phyloP scores from a whole-genome alignment of 805 yeast species.

The Kodamaea sagamina region DNA sequence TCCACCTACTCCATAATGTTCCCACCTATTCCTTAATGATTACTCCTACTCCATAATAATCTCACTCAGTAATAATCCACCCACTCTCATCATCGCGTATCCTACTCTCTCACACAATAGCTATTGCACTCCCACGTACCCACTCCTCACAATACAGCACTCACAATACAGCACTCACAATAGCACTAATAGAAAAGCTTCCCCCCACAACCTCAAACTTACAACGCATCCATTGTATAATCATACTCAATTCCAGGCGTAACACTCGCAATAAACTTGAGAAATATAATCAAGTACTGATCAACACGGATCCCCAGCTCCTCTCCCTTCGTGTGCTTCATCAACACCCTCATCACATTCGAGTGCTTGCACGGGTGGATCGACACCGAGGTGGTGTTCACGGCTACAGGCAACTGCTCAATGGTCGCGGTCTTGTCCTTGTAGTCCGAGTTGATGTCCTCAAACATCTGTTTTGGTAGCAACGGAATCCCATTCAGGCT shows the following conservation, averaged over 20 bases:
- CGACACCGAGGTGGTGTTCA: constrained; percentile 75
- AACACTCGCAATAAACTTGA: constrained; percentile 94
- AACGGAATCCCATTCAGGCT: constrained; percentile 82
- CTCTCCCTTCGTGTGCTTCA: constrained; percentile 59
- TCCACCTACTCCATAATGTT: too few species aligned
- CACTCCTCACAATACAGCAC: too few species aligned
- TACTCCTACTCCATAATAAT: too few species aligned
- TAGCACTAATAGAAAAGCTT: too few species aligned
- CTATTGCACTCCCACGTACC: too few species aligned
- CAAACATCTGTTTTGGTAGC: constrained; percentile 88
- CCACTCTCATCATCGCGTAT: too few species aligned
- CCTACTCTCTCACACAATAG: too few species aligned
- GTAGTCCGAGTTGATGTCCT: constrained; percentile 89
- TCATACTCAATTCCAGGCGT: constrained; percentile 98
- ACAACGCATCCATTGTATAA: constrained; percentile 95
- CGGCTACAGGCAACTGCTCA: constrained; percentile 84
- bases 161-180: too few species aligned
- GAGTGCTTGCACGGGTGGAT: constrained; percentile 98
- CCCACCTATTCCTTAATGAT: too few species aligned
- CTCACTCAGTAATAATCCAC: too few species aligned
- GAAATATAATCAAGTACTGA: constrained; percentile 84
- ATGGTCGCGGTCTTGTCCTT: constrained; percentile 95
- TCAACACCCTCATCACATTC: constrained; percentile 85
- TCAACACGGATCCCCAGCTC: constrained; percentile 66
- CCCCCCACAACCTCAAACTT: too few species aligned